These are phyloP conservation scores for Hypoxylon rickii DNA, from an alignment of 495 filamentous ascomycete genomes.

Conservation along the genomic window DNA sequence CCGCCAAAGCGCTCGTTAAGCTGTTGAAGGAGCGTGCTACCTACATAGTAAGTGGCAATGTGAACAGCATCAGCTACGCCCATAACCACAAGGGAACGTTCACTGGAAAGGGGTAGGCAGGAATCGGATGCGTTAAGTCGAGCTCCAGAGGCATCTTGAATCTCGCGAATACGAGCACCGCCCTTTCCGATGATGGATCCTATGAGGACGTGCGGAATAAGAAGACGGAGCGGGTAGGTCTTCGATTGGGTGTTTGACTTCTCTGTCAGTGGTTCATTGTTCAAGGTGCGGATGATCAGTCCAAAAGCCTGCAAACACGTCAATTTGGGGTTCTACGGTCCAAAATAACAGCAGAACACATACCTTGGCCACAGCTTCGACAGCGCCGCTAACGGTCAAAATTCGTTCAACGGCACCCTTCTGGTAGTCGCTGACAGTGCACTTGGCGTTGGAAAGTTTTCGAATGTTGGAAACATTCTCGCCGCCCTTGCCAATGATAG, in stretches of 20 bases:
- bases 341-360: slow-evolving; percentile 1
- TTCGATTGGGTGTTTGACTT: slow-evolving; percentile 91
- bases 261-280: slow-evolving; percentile 88
- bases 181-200: slow-evolving; percentile 98
- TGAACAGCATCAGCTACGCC: slow-evolving; percentile 94
- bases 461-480: slow-evolving; percentile 97
- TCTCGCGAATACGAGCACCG: slow-evolving; percentile 93
- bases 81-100: slow-evolving; percentile 93
- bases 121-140: slow-evolving; percentile 95
- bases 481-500: slow-evolving; percentile 96
- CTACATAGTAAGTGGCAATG: slow-evolving; percentile 98
- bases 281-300: slow-evolving; percentile 94
- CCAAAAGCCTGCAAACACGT: slow-evolving; percentile 77
- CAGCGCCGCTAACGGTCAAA: slow-evolving; percentile 90
- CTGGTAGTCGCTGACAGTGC: slow-evolving; percentile 97
- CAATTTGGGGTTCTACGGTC: slow-evolving; percentile 19
- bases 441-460: slow-evolving; percentile 89
- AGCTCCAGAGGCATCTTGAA: slow-evolving; percentile 95
- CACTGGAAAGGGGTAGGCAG: slow-evolving; percentile 89
- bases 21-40: slow-evolving; percentile 93
- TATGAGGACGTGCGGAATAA: slow-evolving; percentile 96
- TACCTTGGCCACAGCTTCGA: slow-evolving; percentile 97
- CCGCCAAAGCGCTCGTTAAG: slow-evolving; percentile 95
- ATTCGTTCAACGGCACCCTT: slow-evolving; percentile 96
- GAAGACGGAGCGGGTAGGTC: slow-evolving; percentile 93